These are phyloP conservation scores for Endothia cerciana DNA, from an alignment of 2,329 filamentous ascomycete species.

Conservation along the genomic window DNA sequence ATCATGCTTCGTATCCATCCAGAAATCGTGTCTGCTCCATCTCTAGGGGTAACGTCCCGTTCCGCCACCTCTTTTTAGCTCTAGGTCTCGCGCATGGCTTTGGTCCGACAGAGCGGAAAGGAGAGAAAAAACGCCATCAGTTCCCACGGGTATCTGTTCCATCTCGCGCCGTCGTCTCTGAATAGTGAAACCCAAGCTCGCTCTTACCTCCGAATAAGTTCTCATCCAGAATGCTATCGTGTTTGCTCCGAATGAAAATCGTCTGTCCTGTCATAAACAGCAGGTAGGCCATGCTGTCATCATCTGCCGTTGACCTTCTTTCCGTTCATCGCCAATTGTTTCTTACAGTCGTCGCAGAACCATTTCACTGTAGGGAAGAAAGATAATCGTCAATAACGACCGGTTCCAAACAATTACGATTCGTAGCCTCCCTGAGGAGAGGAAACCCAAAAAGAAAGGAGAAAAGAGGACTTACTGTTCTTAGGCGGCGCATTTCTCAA, in stretches of 20 bases:
- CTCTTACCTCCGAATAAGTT: background rate
- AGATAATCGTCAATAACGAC: slow-evolving; percentile 38
- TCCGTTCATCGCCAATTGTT: slow-evolving; percentile 59
- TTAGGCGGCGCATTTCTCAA: slow-evolving; percentile 77
- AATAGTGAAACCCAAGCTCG: background rate
- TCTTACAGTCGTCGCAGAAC: slow-evolving; percentile 81
- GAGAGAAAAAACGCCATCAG: background rate
- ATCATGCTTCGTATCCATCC: background rate
- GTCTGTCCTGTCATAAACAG: background rate
- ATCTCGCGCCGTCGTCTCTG: background rate
- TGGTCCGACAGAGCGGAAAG: background rate
- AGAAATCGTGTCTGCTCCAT: background rate
- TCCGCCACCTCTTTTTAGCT: background rate
- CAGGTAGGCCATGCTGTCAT: slow-evolving; percentile 15
- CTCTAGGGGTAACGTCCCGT: background rate
- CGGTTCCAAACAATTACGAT: background rate
- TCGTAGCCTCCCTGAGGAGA: background rate
- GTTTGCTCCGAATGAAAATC: background rate
- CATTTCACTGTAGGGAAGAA: slow-evolving; percentile 65
- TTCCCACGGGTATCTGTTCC: slow-evolving; percentile 19
- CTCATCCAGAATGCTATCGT: background rate
- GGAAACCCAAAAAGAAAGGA: slow-evolving; percentile 9
- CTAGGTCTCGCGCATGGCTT: background rate
- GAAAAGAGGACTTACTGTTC: slow-evolving; percentile 59
- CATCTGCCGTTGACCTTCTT: slow-evolving; percentile 56